Conservation (phyloP, 2,329 filamentous ascomycete genomes). For the Diaporthe sp. region DNA sequence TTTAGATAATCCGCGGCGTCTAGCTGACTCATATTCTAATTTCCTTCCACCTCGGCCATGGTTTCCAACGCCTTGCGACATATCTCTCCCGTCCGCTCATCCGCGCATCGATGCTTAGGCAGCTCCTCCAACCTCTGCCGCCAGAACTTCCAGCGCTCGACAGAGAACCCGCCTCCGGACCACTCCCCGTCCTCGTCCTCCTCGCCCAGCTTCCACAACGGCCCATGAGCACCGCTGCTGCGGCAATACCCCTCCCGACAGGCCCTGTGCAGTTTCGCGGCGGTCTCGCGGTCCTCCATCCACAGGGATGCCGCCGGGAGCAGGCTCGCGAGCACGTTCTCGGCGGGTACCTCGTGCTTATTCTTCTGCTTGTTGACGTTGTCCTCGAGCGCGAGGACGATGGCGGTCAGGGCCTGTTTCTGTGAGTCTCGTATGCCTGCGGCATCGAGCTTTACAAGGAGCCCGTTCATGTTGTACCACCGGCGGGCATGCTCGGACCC, state of each 20-base stretch:
- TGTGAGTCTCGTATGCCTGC: background rate
- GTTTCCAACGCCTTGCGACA: background rate
- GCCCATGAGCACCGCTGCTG: background rate
- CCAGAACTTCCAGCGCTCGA: background rate
- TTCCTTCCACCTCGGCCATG: background rate
- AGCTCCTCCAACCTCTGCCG: background rate
- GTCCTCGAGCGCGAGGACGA: background rate
- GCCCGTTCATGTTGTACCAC: background rate
- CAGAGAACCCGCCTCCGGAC: background rate
- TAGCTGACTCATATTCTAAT: background rate
- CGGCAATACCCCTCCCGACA: background rate
- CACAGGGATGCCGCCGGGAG: background rate
- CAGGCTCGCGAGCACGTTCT: background rate
- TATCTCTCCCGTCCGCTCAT: background rate
- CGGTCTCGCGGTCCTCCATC: background rate
- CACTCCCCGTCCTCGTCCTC: background rate
- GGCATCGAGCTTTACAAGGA: background rate
- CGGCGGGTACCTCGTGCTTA: background rate
- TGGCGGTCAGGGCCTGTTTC: background rate
- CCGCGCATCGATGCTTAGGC: background rate
- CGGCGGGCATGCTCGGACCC: background rate
- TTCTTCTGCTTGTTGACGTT: background rate
- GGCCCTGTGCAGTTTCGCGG: background rate
- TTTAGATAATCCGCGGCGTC: background rate
- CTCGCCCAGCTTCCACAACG: background rate